Evolutionary conservation across 1,284 basidiomycete species (phyloP), one percentile per base, ranked within the genome.

Genomic region (Abortiporus biennis): DNA sequence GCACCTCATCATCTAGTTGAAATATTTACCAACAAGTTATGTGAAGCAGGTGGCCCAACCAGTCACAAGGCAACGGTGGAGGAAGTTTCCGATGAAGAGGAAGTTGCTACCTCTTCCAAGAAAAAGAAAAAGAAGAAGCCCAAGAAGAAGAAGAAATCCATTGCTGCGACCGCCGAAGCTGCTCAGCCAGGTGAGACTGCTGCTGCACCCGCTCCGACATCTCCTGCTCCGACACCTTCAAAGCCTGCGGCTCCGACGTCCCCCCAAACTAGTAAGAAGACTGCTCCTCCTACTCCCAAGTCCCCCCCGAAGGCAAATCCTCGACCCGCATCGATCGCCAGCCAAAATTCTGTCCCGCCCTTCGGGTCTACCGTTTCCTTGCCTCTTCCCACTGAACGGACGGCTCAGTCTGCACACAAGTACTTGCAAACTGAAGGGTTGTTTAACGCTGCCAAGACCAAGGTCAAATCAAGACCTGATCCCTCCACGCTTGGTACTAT

Each of bases 391-490:
- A 57, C 64, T 25, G 69, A 68, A 44, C 63, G 65, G 44, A 71
- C 67, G 3, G 80, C 80, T 0, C 79, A 83, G 56, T 86, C 84
- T 17, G 74, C 74, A 19, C 80, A 67, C 46, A 76, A 80, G n/a
- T 89, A 87, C 57, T 50, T 85, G 17, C 71, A 79, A 50, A 59
- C 67, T 13, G 69, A 73, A 52, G 67, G 76, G 13, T 46, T 76
- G 2, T 61, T 60, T 30, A 35, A 33, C 36, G 50, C 61, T 16
- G 60, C 65, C 16, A 85, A 84, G 57, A 61, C 63, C 45, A 89
- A 89, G 59, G 58, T 80, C 38, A 89, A 89, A 61, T 77, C 80
- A 15, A 71, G 85, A 21, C 69, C 74, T 1, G 74, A 76, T 43
- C 69, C 74, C 52, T 68, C 69, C 3, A 74, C 70, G 9, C 57